These are phyloP conservation scores for Carnegiea gigantea DNA, from an alignment of 179 eudicot species.

Conservation along the genomic window DNA sequence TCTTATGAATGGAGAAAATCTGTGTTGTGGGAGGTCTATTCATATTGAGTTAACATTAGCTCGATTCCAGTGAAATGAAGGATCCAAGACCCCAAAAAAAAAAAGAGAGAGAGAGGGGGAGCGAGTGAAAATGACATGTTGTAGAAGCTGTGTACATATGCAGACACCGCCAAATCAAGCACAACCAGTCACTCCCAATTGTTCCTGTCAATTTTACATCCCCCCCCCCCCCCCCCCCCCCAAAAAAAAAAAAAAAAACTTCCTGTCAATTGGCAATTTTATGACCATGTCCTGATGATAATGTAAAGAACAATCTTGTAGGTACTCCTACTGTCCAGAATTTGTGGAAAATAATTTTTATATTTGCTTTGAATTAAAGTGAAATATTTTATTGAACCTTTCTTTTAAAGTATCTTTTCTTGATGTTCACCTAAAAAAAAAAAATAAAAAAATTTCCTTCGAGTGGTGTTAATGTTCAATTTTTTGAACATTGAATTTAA, in stretches of 20 bases:
- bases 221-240: too few species aligned
- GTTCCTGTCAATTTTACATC: not conserved
- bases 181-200: not conserved
- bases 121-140: not conserved
- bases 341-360: not conserved
- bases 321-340: not conserved
- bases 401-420: too few species aligned
- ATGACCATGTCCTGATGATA: not conserved
- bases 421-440: too few species aligned
- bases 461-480: too few species aligned
- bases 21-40: too few species aligned
- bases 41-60: not conserved
- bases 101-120: not conserved
- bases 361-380: not conserved
- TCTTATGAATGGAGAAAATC: too few species aligned
- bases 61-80: too few species aligned
- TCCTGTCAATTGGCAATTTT: not conserved
- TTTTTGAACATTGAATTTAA: not conserved
- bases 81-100: too few species aligned
- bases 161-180: not conserved
- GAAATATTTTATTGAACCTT: too few species aligned
- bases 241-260: too few species aligned
- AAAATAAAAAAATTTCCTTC: too few species aligned
- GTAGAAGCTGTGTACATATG: not conserved
- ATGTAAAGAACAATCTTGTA: not conserved